These are phyloP conservation scores for Digitaria exilis DNA, from an alignment of 202 grass and related monocot species.

Conservation along the genomic window DNA sequence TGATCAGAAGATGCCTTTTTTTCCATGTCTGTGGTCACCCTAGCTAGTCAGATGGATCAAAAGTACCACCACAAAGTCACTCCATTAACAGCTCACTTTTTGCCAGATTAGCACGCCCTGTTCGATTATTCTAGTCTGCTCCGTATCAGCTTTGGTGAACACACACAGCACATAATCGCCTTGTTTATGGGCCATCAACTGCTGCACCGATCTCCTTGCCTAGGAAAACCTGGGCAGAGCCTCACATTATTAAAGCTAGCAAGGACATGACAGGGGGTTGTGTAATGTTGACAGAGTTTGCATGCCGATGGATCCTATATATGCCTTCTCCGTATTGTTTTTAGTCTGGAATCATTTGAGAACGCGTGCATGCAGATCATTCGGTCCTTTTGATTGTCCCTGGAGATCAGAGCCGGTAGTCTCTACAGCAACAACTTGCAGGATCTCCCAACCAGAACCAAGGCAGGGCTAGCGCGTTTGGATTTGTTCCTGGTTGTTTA, in stretches of 20 bases:
- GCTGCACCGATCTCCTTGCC: constrained; percentile 36
- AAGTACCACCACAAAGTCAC: constrained; percentile 21
- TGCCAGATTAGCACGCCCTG: constrained; percentile 5
- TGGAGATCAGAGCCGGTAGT: constrained; percentile 25
- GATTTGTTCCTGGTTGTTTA: constrained; percentile 37
- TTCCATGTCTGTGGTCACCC: constrained; percentile 9
- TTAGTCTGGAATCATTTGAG: constrained; percentile 8
- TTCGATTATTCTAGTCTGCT: not conserved
- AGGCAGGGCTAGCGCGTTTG: not conserved
- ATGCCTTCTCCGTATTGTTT: not conserved
- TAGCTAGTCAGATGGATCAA: constrained; percentile 38
- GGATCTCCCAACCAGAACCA: constrained; percentile 15
- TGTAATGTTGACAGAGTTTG: constrained; percentile 33
- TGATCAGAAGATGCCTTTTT: constrained; percentile 30
- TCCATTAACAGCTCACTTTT: constrained; percentile 38
- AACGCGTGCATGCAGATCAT: constrained; percentile 17
- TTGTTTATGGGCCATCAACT: constrained; percentile 31
- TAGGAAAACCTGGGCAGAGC: constrained; percentile 32
- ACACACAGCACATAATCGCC: constrained; percentile 37
- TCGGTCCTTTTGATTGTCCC: constrained; percentile 27
- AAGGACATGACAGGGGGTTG: not conserved
- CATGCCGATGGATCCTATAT: not conserved
- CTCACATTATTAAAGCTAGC: constrained; percentile 10
- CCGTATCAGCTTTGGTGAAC: constrained; percentile 39
- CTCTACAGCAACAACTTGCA: constrained; percentile 31